These are phyloP conservation scores for Antrodiella citrinella DNA, from an alignment of 768 basidiomycete genomes.

Conservation along the genomic window DNA sequence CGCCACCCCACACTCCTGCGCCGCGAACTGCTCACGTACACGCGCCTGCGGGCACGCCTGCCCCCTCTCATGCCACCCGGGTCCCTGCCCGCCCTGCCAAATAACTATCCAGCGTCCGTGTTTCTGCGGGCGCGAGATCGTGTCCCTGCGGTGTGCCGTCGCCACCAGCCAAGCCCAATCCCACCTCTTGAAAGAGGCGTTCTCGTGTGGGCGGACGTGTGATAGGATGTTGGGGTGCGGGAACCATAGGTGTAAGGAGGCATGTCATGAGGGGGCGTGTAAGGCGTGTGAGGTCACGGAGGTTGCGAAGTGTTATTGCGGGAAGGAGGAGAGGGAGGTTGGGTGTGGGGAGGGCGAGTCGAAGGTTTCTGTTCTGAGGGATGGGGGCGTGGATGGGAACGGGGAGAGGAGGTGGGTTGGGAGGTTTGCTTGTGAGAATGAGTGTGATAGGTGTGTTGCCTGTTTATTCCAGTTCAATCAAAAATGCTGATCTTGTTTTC, in stretches of 20 bases:
- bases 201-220: slow-evolving; percentile 34
- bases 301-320: slow-evolving; percentile 70
- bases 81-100: slow-evolving; percentile 92
- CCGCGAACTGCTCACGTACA: slow-evolving; percentile 53
- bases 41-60: slow-evolving; percentile 76
- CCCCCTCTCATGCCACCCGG: slow-evolving; percentile 83
- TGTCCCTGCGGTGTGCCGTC: slow-evolving; percentile 46
- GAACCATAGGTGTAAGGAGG: slow-evolving; percentile 57
- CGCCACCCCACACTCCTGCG: slow-evolving; percentile 73
- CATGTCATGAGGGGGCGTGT: slow-evolving; percentile 79
- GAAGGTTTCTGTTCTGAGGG: slow-evolving; percentile 28
- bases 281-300: slow-evolving; percentile 50
- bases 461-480: background rate
- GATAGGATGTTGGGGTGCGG: slow-evolving; percentile 51
- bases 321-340: slow-evolving; percentile 49
- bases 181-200: background rate
- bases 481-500: slow-evolving; percentile 1
- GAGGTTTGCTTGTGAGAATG: slow-evolving; percentile 46
- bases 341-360: slow-evolving; percentile 59
- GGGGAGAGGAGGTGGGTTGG: slow-evolving; percentile 55
- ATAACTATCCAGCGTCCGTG: slow-evolving; percentile 73
- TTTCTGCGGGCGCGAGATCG: slow-evolving; percentile 57
- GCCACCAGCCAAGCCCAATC: background rate
- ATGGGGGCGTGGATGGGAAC: background rate
- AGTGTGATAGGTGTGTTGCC: slow-evolving; percentile 46